Evolutionary conservation across 495 filamentous ascomycete genomes (phyloP).

Genomic region (Penicillium cataractarum): DNA sequence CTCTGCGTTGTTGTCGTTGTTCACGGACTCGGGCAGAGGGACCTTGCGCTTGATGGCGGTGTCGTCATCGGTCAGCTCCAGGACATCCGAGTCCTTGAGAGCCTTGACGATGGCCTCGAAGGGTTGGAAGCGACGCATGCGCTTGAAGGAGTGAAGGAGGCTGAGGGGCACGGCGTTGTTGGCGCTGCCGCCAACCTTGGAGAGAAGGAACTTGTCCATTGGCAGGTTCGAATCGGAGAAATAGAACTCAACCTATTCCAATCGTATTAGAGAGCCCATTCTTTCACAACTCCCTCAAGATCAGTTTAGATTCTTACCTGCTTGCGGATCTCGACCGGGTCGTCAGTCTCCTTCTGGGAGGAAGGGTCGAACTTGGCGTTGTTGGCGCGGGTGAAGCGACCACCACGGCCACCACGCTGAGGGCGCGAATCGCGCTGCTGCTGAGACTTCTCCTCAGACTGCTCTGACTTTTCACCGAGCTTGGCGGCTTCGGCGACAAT

Average conservation of each 20-base stretch:
- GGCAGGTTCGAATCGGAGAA: conserved; percentile 92
- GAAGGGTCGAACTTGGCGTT: conserved; percentile 69
- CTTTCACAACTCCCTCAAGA: neutral
- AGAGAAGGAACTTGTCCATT: conserved; percentile 82
- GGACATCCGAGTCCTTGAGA: conserved; percentile 68
- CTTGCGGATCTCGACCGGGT: conserved; percentile 76
- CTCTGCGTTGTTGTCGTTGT: conserved; percentile 43
- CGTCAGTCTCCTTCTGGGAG: conserved; percentile 63
- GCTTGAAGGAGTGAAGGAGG: conserved; percentile 80
- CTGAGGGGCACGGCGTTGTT: conserved; percentile 81
- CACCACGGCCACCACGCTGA: conserved; percentile 23
- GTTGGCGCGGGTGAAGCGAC: conserved; percentile 30
- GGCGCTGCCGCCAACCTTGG: conserved; percentile 68
- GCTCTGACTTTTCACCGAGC: conserved; percentile 48
- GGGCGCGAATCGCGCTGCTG: conserved; percentile 31
- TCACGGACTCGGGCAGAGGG: conserved; percentile 55
- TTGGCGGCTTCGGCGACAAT: conserved; percentile 50
- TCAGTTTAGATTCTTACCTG: conserved; percentile 54
- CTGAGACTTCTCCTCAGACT: conserved; percentile 38
- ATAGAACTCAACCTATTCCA: conserved; percentile 88
- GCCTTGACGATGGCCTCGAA: conserved; percentile 80
- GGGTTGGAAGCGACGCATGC: conserved; percentile 91
- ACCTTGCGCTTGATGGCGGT: conserved; percentile 75
- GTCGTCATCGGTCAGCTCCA: conserved; percentile 71
- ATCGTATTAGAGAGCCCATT: neutral